A percentile compares a stretch with the other conserved stretches of the same genome.
phyloP scores from a whole-genome alignment of 1,284 basidiomycete genomes.

The Tylopilus sp. region DNA sequence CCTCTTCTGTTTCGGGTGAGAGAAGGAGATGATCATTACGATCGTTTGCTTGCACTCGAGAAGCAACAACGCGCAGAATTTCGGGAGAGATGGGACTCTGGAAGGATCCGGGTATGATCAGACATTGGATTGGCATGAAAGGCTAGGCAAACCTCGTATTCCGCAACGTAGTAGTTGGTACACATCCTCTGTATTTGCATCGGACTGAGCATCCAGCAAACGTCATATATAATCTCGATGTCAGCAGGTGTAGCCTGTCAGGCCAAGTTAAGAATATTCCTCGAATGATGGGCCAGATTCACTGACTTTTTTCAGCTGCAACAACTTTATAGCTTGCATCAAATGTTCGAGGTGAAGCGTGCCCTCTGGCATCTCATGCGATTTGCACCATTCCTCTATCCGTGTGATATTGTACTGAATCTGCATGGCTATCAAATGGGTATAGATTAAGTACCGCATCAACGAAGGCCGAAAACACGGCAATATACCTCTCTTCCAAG shows the following conservation, averaged over 20 bases:
- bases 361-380: conserved; percentile 98
- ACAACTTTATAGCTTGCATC: conserved; percentile 98
- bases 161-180: conserved; percentile 97
- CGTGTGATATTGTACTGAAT: conserved; percentile 99
- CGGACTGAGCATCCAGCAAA: conserved; percentile 99
- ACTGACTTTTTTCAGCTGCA: conserved; percentile 95
- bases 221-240: conserved; percentile 98
- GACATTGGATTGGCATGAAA: neutral
- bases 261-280: conserved; percentile 10
- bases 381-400: conserved; percentile 98
- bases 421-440: conserved; percentile 78
- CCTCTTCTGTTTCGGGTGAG: conserved; percentile 92
- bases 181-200: conserved; percentile 99
- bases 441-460: neutral
- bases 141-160: conserved; percentile 76
- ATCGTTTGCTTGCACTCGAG: conserved; percentile 90
- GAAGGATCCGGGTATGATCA: conserved; percentile 7
- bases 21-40: conserved; percentile 93
- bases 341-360: conserved; percentile 97
- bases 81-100: conserved; percentile 95
- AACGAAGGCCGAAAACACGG: neutral
- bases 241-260: conserved; percentile 82
- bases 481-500: conserved; percentile 93
- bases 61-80: conserved; percentile 93
- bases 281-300: conserved; percentile 1